Evolutionary conservation across 1,284 basidiomycete genomes (phyloP).

Genomic region (Wallemia hederae): DNA sequence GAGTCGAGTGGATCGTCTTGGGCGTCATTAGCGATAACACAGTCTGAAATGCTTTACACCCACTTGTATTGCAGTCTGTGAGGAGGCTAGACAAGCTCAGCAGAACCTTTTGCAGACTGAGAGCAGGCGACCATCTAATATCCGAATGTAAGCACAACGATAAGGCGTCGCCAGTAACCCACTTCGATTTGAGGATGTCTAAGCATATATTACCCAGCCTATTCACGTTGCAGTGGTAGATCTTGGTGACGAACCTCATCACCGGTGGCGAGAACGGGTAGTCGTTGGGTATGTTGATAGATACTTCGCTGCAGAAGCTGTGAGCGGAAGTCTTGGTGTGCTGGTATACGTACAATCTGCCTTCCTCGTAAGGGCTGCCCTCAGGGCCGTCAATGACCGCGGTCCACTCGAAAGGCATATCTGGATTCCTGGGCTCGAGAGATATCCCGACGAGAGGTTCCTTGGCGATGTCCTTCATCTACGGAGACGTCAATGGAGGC

Average conservation of each 20-base stretch:
- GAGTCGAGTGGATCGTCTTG: not conserved
- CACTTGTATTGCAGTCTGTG: constrained; percentile 66
- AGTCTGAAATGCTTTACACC: constrained; percentile 12
- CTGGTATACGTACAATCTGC: not conserved
- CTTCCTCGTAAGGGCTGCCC: not conserved
- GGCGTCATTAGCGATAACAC: not conserved
- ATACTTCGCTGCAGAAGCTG: not conserved
- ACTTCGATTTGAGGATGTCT: constrained; percentile 88
- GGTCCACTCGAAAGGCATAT: not conserved
- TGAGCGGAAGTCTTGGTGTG: not conserved
- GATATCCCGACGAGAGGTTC: not conserved
- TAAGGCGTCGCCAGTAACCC: constrained; percentile 19
- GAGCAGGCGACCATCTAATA: constrained; percentile 54
- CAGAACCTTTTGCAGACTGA: constrained; percentile 71
- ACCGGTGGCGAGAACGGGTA: constrained; percentile 99
- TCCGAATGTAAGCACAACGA: not conserved
- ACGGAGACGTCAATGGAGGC: not conserved
- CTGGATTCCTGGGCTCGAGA: not conserved
- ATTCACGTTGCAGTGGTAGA: constrained; percentile 88
- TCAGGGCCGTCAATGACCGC: not conserved
- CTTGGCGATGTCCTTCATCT: not conserved
- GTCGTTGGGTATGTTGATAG: constrained; percentile 71
- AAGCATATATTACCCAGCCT: constrained; percentile 93
- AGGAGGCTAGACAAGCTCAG: constrained; percentile 58
- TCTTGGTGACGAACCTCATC: constrained; percentile 88